Evolutionary conservation across 805 yeast species (phyloP).

Genomic region (Saturnispora zaruensis): DNA sequence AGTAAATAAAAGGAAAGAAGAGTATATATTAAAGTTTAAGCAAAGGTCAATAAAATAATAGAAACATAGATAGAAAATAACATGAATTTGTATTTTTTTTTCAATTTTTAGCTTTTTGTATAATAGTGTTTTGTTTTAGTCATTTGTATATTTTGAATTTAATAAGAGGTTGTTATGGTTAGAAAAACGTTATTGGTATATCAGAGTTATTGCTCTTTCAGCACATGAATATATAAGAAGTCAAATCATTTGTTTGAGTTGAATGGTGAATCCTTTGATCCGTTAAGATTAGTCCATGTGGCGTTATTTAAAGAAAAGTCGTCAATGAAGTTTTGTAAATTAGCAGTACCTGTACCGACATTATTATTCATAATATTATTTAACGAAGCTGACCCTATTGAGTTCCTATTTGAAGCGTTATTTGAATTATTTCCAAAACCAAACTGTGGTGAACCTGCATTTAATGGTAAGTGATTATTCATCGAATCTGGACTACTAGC

Average conservation of each 20-base stretch:
- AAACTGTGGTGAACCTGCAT: not conserved
- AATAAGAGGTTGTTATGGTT: not conserved
- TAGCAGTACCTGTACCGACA: not conserved
- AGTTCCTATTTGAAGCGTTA: conserved; percentile 4
- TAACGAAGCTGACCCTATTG: conserved; percentile 8
- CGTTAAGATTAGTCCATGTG: conserved; percentile 6
- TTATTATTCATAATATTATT: not conserved
- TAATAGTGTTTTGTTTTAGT: not conserved
- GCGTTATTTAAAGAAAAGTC: conserved; percentile 6
- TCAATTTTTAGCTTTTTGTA: not conserved
- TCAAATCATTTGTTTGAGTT: not conserved
- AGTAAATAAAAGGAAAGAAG: conserved; percentile 1
- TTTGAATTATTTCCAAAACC: not conserved
- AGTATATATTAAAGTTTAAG: not conserved
- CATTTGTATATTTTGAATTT: not conserved
- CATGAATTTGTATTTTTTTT: not conserved
- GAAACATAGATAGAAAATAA: not conserved
- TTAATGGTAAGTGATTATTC: not conserved
- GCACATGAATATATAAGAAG: not conserved
- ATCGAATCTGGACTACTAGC: conserved; percentile 4
- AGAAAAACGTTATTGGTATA: not conserved
- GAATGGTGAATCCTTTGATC: conserved; percentile 1
- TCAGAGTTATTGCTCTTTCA: too few relatives aligned
- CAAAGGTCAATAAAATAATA: conserved; percentile 1
- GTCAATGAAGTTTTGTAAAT: conserved; percentile 3